Conservation (phyloP, 169 alveolate genomes). For the Toxoplasma gondii region DNA sequence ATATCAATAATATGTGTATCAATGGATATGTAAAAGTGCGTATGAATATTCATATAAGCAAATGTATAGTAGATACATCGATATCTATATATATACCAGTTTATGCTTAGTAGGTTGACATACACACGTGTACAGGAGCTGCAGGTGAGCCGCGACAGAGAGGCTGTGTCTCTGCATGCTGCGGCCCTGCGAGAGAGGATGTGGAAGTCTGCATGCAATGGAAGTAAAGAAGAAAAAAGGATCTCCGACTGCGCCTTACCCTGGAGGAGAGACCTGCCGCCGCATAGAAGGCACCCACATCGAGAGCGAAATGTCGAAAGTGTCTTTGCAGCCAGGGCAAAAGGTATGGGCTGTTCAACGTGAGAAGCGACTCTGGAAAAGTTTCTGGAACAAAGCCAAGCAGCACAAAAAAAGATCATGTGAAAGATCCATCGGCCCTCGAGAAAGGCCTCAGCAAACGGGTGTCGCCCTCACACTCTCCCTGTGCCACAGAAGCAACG, state of each 20-base stretch:
- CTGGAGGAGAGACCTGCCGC: not conserved
- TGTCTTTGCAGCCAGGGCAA: slow-evolving; percentile 14
- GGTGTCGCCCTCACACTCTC: not conserved
- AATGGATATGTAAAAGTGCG: not conserved
- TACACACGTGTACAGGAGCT: no score
- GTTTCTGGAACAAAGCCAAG: slow-evolving; percentile 5
- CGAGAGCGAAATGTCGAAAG: slow-evolving; percentile 30
- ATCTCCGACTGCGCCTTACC: not conserved
- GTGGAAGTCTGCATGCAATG: no score
- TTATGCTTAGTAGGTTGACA: no score
- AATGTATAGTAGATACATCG: no score
- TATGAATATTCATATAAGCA: not conserved
- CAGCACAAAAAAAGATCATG: not conserved
- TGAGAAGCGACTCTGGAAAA: slow-evolving; percentile 7
- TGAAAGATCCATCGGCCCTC: not conserved
- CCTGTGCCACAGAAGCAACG: no score
- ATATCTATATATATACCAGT: not conserved
- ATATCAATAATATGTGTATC: not conserved
- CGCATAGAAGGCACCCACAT: slow-evolving; percentile 19
- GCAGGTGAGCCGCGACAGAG: no score
- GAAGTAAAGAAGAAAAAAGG: no score
- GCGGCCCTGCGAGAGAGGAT: no score
- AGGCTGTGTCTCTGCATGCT: no score
- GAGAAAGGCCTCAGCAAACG: no score
- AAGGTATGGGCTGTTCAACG: slow-evolving; percentile 1